Conservation (phyloP, 805 yeast species). For the Kregervanrija delftensis region DNA sequence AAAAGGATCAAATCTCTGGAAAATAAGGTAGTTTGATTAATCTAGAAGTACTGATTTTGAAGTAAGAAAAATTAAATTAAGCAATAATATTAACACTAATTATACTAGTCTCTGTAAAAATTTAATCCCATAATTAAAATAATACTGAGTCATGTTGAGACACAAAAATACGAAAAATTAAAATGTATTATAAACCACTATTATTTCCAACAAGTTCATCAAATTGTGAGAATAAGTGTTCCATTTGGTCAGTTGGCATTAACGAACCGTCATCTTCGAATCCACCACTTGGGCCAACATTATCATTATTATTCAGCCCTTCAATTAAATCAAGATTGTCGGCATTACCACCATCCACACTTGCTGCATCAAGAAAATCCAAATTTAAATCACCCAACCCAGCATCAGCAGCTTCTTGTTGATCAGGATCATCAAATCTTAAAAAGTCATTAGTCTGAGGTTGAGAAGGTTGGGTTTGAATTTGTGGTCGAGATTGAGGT, state of each 20-base stretch:
- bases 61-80: background rate
- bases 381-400: conserved; percentile 22
- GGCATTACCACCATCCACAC: conserved; percentile 2
- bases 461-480: conserved; percentile 3
- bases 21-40: too few species aligned
- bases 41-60: too few species aligned
- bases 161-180: background rate
- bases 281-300: background rate
- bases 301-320: conserved; percentile 4
- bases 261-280: conserved; percentile 10
- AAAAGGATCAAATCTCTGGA: too few species aligned
- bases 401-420: conserved; percentile 6
- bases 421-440: conserved; percentile 2
- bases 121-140: conserved; percentile 3
- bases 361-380: conserved; percentile 18
- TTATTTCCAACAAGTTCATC: conserved; percentile 24
- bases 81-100: background rate
- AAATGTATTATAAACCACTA: background rate
- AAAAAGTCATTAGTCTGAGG: background rate
- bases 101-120: too few species aligned
- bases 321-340: conserved; percentile 12
- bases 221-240: conserved; percentile 25
- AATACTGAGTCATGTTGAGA: background rate
- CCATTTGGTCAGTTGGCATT: conserved; percentile 28
- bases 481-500: conserved; percentile 3